Evolutionary conservation across 2,329 filamentous ascomycete genomes (phyloP).

Genomic region (Onygenales sp.): DNA sequence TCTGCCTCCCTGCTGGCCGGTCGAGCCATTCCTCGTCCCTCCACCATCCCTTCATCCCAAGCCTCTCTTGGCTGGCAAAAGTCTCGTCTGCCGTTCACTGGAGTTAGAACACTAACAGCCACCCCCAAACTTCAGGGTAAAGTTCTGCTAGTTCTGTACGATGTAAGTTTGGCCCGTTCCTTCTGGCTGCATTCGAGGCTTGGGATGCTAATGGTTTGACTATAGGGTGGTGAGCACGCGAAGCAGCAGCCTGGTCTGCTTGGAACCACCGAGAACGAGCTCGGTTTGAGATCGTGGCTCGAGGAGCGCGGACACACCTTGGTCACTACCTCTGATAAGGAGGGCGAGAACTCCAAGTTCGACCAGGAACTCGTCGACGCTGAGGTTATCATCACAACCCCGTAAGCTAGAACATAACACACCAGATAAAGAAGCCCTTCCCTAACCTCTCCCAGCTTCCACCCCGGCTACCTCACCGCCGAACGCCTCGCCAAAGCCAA

Average conservation of each 20-base stretch:
- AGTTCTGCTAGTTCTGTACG: slow-evolving; percentile 88
- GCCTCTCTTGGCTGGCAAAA: slow-evolving; percentile 19
- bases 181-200: neutral
- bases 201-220: slow-evolving; percentile 3
- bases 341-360: slow-evolving; percentile 83
- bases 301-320: slow-evolving; percentile 95
- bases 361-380: slow-evolving; percentile 94
- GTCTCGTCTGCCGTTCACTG: slow-evolving; percentile 37
- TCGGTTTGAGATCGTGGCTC: slow-evolving; percentile 93
- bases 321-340: slow-evolving; percentile 96
- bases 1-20: slow-evolving; percentile 40
- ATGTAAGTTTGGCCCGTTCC: slow-evolving; percentile 47
- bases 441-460: slow-evolving; percentile 55
- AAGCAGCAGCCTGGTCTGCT: slow-evolving; percentile 78
- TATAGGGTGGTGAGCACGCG: slow-evolving; percentile 69
- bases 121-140: slow-evolving; percentile 74
- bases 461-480: slow-evolving; percentile 93
- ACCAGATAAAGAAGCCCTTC: neutral
- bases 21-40: slow-evolving; percentile 25
- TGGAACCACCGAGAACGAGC: slow-evolving; percentile 96
- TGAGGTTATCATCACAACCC: slow-evolving; percentile 98
- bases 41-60: slow-evolving; percentile 9
- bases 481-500: slow-evolving; percentile 96
- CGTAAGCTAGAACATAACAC: slow-evolving; percentile 44
- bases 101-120: slow-evolving; percentile 54